Base-by-base conservation (phyloP, 176 grass and related monocot genomes). In the Bonia amplexicaulis region DNA sequence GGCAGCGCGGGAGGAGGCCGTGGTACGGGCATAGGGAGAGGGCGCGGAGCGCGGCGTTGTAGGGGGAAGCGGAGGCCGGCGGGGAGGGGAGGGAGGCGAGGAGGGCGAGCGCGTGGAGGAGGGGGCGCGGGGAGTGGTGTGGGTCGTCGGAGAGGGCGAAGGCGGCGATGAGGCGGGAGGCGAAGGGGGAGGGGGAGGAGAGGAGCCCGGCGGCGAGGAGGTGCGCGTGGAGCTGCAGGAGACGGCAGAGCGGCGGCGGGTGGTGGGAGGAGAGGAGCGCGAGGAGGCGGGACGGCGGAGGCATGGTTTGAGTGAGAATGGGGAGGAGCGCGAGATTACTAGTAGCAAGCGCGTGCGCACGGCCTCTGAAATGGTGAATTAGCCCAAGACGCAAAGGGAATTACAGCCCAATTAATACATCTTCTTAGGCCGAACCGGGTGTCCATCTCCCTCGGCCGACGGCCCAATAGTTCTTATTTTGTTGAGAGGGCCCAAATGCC, bases 61-160 rank as follows among this genome's bases (percentile, higher is more conserved):
- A 85, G 23, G 89, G 19, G 49, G 40, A 53, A 1, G 76, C 48
- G 41, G 68, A 54, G 42, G 40, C 51, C 2, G 69, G 83, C 11
- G 70, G 45, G 9, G 64, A 64, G 9, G 89, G 68, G 10, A 80
- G 77, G 5, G 82, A 69, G 39, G 80, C 29, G 67, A 88, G 85
- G 39, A 87, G 51, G 13, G 81, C 69, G 51, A 88, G 89, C 7
- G 85, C 85, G 76, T 90, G 82, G 80, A 69, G 80, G 66, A 88
- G 85, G 69, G 84, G 66, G 22, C 17, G 58, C 23, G 25, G 74
- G 9, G 53, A 59, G 62, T 0, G 9, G 12, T 20, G 74, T 2
- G 2, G 67, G 45, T 48, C 7, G 52, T 79, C 41, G 29, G 80
- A 39, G 85, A 81, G 49, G 8, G 74, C 67, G 44, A 80, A 65